Conservation (phyloP, 768 basidiomycete species). For the Gymnopilus junonius region DNA sequence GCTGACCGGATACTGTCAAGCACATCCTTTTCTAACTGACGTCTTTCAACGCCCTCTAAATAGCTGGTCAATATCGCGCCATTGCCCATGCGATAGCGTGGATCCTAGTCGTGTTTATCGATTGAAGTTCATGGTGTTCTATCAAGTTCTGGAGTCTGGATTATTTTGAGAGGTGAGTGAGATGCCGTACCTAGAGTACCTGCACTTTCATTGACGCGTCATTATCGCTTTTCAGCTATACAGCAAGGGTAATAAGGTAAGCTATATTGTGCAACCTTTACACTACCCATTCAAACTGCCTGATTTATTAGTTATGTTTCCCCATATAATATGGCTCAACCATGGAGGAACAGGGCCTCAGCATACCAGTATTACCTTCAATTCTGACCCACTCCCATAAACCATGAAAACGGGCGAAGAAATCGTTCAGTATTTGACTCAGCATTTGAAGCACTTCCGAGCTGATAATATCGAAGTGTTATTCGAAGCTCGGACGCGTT, state of each 20-base stretch:
- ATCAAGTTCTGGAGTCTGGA: slow-evolving; percentile 36
- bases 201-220: not conserved
- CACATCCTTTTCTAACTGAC: too few species aligned
- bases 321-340: slow-evolving; percentile 58
- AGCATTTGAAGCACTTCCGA: slow-evolving; percentile 54
- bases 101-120: too few species aligned
- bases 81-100: too few species aligned
- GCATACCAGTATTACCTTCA: slow-evolving; percentile 50
- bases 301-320: too few species aligned
- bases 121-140: slow-evolving; percentile 26
- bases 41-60: too few species aligned
- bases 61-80: too few species aligned
- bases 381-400: slow-evolving; percentile 43
- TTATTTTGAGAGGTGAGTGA: slow-evolving; percentile 36
- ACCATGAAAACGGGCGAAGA: slow-evolving; percentile 44
- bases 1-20: too few species aligned
- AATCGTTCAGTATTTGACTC: slow-evolving; percentile 50
- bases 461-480: slow-evolving; percentile 53
- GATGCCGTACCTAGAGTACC: not conserved
- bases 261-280: too few species aligned
- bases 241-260: slow-evolving; percentile 53
- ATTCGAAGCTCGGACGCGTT: not conserved
- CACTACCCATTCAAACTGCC: too few species aligned
- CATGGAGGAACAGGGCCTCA: slow-evolving; percentile 58
- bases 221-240: slow-evolving; percentile 38